Evolutionary conservation across 768 basidiomycete genomes (phyloP).

Genomic region (Wakefieldia striispora): DNA sequence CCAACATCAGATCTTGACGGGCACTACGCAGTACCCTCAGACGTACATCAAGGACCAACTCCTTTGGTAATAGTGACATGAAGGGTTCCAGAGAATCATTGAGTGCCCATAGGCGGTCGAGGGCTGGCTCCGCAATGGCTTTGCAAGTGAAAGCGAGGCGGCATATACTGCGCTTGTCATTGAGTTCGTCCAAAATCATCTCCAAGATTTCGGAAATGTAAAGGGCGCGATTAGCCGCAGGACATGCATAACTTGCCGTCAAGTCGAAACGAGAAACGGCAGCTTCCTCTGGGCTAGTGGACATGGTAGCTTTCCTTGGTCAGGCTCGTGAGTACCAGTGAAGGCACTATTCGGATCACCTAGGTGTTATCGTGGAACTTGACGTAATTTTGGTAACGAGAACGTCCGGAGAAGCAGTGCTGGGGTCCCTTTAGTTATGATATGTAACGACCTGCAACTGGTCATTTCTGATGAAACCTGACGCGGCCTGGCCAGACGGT

Average conservation of each 20-base stretch:
- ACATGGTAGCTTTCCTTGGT: slow-evolving; percentile 4
- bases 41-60: slow-evolving; percentile 22
- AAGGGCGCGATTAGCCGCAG: slow-evolving; percentile 6
- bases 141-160: slow-evolving; percentile 23
- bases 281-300: not conserved
- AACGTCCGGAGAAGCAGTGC: not conserved
- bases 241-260: not conserved
- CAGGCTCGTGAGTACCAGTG: too few relatives aligned
- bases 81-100: slow-evolving; percentile 27
- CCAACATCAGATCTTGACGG: slow-evolving; percentile 6
- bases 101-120: slow-evolving; percentile 24
- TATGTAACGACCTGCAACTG: not conserved
- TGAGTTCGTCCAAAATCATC: slow-evolving; percentile 20
- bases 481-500: not conserved
- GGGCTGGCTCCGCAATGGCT: slow-evolving; percentile 14
- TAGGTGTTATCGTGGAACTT: not conserved
- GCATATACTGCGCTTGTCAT: slow-evolving; percentile 16
- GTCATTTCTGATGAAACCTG: not conserved
- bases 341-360: too few relatives aligned
- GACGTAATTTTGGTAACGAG: slow-evolving; percentile 10
- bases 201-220: slow-evolving; percentile 22
- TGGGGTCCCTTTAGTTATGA: slow-evolving; percentile 1
- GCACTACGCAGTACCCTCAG: not conserved
- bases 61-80: slow-evolving; percentile 18
- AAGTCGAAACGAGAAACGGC: too few relatives aligned